phyloP scores from a whole-genome alignment of 2,329 filamentous ascomycete genomes.

The Hypoxylon sp. region DNA sequence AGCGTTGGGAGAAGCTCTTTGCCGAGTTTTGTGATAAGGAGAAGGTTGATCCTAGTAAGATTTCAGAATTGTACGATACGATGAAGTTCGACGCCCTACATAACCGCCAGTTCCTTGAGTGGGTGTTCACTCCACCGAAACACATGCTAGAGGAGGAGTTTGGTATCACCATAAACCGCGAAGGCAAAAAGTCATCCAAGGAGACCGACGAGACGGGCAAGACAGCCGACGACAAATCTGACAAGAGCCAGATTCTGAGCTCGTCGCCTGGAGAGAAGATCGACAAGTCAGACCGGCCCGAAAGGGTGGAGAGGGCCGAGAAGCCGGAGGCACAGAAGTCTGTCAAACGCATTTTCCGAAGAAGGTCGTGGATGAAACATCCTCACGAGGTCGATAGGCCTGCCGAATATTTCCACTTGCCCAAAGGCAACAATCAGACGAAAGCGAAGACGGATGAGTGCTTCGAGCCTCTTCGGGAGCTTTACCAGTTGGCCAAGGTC shows the following conservation, averaged over 20 bases:
- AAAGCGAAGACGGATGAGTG: slow-evolving; percentile 86
- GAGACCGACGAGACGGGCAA: slow-evolving; percentile 57
- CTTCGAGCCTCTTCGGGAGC: slow-evolving; percentile 88
- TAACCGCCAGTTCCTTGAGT: slow-evolving; percentile 95
- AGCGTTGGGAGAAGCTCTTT: slow-evolving; percentile 98
- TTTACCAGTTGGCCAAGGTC: slow-evolving; percentile 94
- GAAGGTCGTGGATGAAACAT: slow-evolving; percentile 71
- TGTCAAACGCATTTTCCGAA: slow-evolving; percentile 67
- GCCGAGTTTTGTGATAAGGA: slow-evolving; percentile 96
- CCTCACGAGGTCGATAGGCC: slow-evolving; percentile 68
- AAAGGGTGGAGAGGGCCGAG: slow-evolving; percentile 49
- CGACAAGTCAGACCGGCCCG: slow-evolving; percentile 46
- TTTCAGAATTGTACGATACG: slow-evolving; percentile 97
- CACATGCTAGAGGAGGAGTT: slow-evolving; percentile 81
- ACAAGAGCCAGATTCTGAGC: slow-evolving; percentile 53
- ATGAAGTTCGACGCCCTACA: slow-evolving; percentile 99
- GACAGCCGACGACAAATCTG: slow-evolving; percentile 57
- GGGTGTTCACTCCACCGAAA: slow-evolving; percentile 92
- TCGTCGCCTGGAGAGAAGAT: slow-evolving; percentile 47
- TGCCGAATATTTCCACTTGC: slow-evolving; percentile 89
- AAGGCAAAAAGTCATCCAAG: slow-evolving; percentile 55
- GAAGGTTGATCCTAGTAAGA: slow-evolving; percentile 98
- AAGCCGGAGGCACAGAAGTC: slow-evolving; percentile 53
- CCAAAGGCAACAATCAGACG: slow-evolving; percentile 78
- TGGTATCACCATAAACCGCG: slow-evolving; percentile 58